phyloP scores from a whole-genome alignment of 2,329 filamentous ascomycete genomes.

The Fusarium metavorans region DNA sequence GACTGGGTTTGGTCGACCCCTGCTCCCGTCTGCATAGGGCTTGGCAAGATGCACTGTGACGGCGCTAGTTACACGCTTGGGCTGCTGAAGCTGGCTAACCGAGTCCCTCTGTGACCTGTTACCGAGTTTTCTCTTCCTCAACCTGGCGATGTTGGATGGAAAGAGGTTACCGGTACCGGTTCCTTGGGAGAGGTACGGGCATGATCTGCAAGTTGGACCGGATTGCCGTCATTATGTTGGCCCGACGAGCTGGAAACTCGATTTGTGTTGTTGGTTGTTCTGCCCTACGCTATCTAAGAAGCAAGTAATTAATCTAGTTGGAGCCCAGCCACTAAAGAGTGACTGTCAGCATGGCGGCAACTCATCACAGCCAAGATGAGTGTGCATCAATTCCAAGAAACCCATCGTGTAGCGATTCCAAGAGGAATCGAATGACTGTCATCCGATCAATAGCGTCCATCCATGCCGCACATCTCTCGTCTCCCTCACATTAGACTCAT shows the following conservation, averaged over 20 bases:
- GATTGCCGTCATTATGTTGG: not conserved
- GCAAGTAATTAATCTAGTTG: not conserved
- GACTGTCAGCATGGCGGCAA: conserved; percentile 4
- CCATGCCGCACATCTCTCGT: conserved; percentile 7
- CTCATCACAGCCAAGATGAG: conserved; percentile 21
- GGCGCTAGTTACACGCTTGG: conserved; percentile 36
- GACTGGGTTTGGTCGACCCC: not conserved
- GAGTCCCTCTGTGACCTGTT: conserved; percentile 14
- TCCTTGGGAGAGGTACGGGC: not conserved
- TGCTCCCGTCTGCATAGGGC: conserved; percentile 1
- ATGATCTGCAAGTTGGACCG: not conserved
- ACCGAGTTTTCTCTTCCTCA: not conserved
- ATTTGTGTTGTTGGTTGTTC: conserved; percentile 1
- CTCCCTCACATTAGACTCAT: conserved; percentile 11
- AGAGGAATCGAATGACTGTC: conserved; percentile 37
- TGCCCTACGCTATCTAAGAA: not conserved
- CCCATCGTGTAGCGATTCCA: conserved; percentile 8
- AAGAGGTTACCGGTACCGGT: not conserved
- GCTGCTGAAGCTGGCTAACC: not conserved
- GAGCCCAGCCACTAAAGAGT: not conserved
- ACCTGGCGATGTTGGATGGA: not conserved
- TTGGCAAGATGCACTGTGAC: conserved; percentile 43
- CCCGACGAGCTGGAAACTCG: not conserved
- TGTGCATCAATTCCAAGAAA: conserved; percentile 7
- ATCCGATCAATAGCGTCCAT: conserved; percentile 15